A percentile compares a stretch with the other conserved stretches of the same genome.
Conservation (phyloP, 2,329 filamentous ascomycete species). For the Bipolaris victoriae region DNA sequence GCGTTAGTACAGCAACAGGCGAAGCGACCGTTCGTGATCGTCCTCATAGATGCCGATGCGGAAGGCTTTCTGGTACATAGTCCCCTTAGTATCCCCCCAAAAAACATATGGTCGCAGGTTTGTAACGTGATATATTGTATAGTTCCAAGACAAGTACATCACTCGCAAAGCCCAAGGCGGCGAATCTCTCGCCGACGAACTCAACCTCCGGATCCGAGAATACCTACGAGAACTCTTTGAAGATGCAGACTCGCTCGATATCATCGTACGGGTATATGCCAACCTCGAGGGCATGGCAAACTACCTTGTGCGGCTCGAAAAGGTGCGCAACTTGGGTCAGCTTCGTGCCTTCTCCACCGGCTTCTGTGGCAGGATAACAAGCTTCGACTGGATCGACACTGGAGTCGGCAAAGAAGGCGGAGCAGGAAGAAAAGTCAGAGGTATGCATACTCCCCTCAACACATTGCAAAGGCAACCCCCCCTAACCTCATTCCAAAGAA, state of each 20-base stretch:
- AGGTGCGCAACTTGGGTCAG: slow-evolving; percentile 45
- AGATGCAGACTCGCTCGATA: slow-evolving; percentile 45
- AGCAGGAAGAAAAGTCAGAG: slow-evolving; percentile 43
- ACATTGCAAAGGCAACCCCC: too few relatives aligned
- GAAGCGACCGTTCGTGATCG: slow-evolving; percentile 44
- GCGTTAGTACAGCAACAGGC: slow-evolving; percentile 42
- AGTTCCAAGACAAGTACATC: slow-evolving; percentile 48
- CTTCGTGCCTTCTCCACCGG: slow-evolving; percentile 45
- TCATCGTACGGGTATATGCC: slow-evolving; percentile 45
- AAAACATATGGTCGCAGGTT: not conserved
- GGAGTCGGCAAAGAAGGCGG: slow-evolving; percentile 47
- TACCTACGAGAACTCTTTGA: slow-evolving; percentile 45
- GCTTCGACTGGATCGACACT: slow-evolving; percentile 47
- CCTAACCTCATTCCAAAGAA: slow-evolving; percentile 37
- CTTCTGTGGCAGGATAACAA: slow-evolving; percentile 46
- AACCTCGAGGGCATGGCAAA: slow-evolving; percentile 49
- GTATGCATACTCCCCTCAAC: slow-evolving; percentile 12
- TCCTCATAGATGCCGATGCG: slow-evolving; percentile 48
- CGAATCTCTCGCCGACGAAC: slow-evolving; percentile 44
- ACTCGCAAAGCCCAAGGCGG: slow-evolving; percentile 46
- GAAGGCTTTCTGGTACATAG: slow-evolving; percentile 44
- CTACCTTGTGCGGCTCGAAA: slow-evolving; percentile 44
- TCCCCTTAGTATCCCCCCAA: not conserved
- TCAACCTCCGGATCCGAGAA: slow-evolving; percentile 43
- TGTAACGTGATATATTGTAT: not conserved